These are phyloP conservation scores for Calvatia gigantea DNA, from an alignment of 768 basidiomycete species.

Conservation along the genomic window DNA sequence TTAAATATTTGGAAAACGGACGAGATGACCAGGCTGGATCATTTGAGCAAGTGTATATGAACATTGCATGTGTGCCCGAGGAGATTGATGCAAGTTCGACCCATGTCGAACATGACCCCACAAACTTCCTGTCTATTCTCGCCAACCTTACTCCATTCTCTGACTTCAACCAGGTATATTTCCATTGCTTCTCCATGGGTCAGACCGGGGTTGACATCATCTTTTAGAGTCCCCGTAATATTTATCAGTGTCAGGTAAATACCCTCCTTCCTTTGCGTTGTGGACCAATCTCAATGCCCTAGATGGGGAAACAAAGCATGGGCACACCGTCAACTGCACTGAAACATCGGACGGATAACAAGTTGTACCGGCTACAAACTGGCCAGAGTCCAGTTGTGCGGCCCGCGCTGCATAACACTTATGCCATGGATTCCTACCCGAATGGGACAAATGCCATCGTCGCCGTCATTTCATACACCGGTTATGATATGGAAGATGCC, in stretches of 20 bases:
- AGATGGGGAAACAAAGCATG: constrained; percentile 99
- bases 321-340: constrained; percentile 94
- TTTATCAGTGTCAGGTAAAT: constrained; percentile 86
- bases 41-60: constrained; percentile 99
- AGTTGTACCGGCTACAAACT: constrained; percentile 92
- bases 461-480: constrained; percentile 99
- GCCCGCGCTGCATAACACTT: constrained; percentile 85
- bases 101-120: constrained; percentile 92
- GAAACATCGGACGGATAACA: constrained; percentile 94
- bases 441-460: constrained; percentile 98
- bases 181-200: constrained; percentile 4
- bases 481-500: constrained; percentile 99
- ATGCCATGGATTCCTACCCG: constrained; percentile 98
- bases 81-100: constrained; percentile 80
- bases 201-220: constrained; percentile 9
- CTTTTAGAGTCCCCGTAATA: constrained; percentile 78
- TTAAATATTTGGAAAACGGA: constrained; percentile 85
- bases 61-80: constrained; percentile 87
- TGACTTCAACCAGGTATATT: constrained; percentile 92
- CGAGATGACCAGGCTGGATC: constrained; percentile 88
- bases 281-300: neutral
- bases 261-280: constrained; percentile 7
- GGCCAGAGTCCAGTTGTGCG: constrained; percentile 95
- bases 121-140: constrained; percentile 93
- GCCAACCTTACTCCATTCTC: constrained; percentile 99